A percentile compares a stretch with the other conserved stretches of the same genome.
Evolutionary conservation across 768 basidiomycete species (phyloP).

Genomic region (Trametes punicea): DNA sequence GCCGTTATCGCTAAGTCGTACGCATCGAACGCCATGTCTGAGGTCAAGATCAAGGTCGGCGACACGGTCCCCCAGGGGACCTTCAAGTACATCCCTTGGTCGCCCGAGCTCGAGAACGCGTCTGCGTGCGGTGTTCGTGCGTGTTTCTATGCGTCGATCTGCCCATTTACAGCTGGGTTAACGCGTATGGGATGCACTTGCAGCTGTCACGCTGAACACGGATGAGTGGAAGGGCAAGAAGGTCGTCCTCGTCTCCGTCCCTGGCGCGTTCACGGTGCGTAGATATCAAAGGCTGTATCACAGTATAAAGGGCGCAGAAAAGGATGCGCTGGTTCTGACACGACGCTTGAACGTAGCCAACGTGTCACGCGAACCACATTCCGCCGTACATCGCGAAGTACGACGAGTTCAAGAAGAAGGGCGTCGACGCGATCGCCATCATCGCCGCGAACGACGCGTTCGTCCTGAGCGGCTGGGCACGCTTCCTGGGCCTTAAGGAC

Average conservation of each 20-base stretch:
- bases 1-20: constrained; percentile 2
- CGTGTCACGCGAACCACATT: constrained; percentile 42
- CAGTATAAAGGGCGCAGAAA: neutral
- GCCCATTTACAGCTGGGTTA: neutral
- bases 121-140: constrained; percentile 64
- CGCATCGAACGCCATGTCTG: constrained; percentile 18
- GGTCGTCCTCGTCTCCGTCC: constrained; percentile 74
- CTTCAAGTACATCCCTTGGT: constrained; percentile 57
- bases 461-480: constrained; percentile 50
- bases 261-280: constrained; percentile 77
- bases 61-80: constrained; percentile 44
- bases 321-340: neutral
- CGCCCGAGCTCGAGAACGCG: constrained; percentile 57
- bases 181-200: neutral
- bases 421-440: constrained; percentile 67
- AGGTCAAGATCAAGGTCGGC: constrained; percentile 46
- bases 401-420: constrained; percentile 73
- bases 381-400: constrained; percentile 61
- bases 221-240: constrained; percentile 78
- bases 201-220: constrained; percentile 54
- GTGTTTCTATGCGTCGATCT: constrained; percentile 30
- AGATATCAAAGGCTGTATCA: too few relatives aligned
- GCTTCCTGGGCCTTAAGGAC: constrained; percentile 46
- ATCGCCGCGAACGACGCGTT: constrained; percentile 80
- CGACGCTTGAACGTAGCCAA: constrained; percentile 22